Conservation (phyloP, 1,284 basidiomycete genomes). For the Pseudozyma tsukubaensis region DNA sequence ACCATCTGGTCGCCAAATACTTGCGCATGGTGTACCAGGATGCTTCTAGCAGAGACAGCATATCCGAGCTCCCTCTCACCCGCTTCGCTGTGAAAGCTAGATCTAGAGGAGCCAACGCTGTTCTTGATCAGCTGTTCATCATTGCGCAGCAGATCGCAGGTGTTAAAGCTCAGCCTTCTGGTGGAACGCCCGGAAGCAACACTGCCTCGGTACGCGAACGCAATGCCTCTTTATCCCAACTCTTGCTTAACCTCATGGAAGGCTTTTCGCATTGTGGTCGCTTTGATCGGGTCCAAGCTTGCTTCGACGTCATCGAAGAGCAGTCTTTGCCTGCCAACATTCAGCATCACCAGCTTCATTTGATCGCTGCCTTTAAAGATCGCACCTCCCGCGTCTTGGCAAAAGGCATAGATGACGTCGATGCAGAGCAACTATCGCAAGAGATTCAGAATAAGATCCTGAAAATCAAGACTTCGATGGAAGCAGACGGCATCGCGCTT, state of each 20-base stretch:
- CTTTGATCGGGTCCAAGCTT: conserved; percentile 12
- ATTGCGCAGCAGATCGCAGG: too few species aligned
- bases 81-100: neutral
- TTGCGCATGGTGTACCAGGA: neutral
- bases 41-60: neutral
- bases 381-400: neutral
- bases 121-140: neutral
- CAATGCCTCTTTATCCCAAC: neutral
- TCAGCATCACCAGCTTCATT: conserved; percentile 29
- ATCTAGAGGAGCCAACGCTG: too few species aligned
- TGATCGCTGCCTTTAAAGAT: conserved; percentile 27
- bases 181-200: too few species aligned
- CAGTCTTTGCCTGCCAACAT: conserved; percentile 7
- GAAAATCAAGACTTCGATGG: conserved; percentile 23
- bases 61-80: neutral
- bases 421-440: conserved; percentile 6
- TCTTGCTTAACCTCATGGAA: conserved; percentile 20
- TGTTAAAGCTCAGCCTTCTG: too few species aligned
- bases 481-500: conserved; percentile 7
- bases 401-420: neutral
- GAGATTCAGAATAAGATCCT: conserved; percentile 13
- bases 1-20: conserved; percentile 4
- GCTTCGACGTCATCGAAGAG: conserved; percentile 13
- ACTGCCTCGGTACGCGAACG: neutral
- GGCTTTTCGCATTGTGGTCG: conserved; percentile 8